Base-by-base conservation (phyloP, 257 asterid species). In the Ballota nigra region DNA sequence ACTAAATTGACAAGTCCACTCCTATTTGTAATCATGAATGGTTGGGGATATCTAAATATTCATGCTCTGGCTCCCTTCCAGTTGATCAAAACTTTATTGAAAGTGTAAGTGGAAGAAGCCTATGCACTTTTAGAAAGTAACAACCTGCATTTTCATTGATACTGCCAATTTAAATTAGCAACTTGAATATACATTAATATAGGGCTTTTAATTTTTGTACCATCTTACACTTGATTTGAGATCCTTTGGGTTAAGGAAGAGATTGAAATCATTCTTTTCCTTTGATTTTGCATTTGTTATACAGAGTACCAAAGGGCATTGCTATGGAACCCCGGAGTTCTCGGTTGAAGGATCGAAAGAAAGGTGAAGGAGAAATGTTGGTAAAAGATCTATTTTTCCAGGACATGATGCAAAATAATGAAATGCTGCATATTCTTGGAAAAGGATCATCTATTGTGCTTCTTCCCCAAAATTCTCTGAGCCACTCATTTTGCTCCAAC, bases 361-460 rank as follows among this genome's bases (percentile, higher is more conserved):
- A 79, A 80, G 85, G 85, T 61, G 99, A 89, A 81, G 98, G 98
- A 74, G 97, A 95, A 79, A 80, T 70, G 79, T 80, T 95, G 82
- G 88, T 95, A 67, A 95, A 95, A 82, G 90, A 92, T 70, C 79
- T 84, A 15, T 95, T 95, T 85, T 78, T 78, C 71, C 87, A 87
- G 74, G 99, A 95, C 83, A 82, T 95, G 84, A 72, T 82, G 81
- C 87, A 84, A 78, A 92, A 92, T 69, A 89, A 88, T 65, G 65
- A 82, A 69, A 80, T 87, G 81, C 92, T 95, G 60, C 87, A 83
- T 68, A 58, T 63, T 75, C 95, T 95, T 58, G 92, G 96, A 69
- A 82, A 84, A 79, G 91, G 95, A 83, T 87, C 99, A 45, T 75
- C 98, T 24, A 75, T 89, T 24, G 85, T 92, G 73, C 85, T 92